A percentile compares a stretch with the other conserved stretches of the same genome.
phyloP scores from a whole-genome alignment of 768 basidiomycete species.

The Psilocybe azurescens region DNA sequence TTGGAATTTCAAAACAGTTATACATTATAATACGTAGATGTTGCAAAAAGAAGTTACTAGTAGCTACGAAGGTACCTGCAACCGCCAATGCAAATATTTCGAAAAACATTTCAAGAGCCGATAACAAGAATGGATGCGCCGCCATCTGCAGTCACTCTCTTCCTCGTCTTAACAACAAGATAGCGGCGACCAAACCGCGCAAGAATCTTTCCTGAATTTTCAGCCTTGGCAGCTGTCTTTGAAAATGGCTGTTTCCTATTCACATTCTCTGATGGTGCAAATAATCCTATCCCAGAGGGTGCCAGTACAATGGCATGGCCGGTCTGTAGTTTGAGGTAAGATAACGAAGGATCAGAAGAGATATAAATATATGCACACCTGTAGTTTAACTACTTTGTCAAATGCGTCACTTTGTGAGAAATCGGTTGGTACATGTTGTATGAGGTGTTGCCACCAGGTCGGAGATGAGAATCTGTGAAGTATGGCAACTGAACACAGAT shows the following conservation, averaged over 20 bases:
- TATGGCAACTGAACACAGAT: slow-evolving; percentile 69
- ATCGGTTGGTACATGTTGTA: slow-evolving; percentile 70
- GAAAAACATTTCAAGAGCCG: background rate
- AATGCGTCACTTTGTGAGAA: slow-evolving; percentile 65
- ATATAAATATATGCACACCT: slow-evolving; percentile 44
- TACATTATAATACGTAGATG: background rate
- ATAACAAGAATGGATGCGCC: slow-evolving; percentile 62
- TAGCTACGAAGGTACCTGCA: too few species aligned
- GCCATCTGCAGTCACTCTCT: slow-evolving; percentile 66
- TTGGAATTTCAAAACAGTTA: background rate
- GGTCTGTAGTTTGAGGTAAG: slow-evolving; percentile 47
- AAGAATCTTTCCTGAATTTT: slow-evolving; percentile 28
- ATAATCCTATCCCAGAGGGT: slow-evolving; percentile 61
- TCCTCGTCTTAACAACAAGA: slow-evolving; percentile 63
- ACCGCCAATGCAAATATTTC: too few species aligned
- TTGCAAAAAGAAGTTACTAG: background rate
- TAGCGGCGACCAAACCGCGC: slow-evolving; percentile 63
- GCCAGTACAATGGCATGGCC: slow-evolving; percentile 75
- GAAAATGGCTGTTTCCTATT: background rate
- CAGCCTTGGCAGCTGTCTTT: slow-evolving; percentile 1
- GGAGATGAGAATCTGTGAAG: slow-evolving; percentile 79
- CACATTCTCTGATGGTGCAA: slow-evolving; percentile 16
- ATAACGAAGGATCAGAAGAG: background rate
- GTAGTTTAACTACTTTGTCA: slow-evolving; percentile 65
- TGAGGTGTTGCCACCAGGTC: slow-evolving; percentile 75